Evolutionary conservation across 2,329 filamentous ascomycete genomes (phyloP), one percentile per base, ranked within the genome.

Genomic region (Tympanopsis confertula): DNA sequence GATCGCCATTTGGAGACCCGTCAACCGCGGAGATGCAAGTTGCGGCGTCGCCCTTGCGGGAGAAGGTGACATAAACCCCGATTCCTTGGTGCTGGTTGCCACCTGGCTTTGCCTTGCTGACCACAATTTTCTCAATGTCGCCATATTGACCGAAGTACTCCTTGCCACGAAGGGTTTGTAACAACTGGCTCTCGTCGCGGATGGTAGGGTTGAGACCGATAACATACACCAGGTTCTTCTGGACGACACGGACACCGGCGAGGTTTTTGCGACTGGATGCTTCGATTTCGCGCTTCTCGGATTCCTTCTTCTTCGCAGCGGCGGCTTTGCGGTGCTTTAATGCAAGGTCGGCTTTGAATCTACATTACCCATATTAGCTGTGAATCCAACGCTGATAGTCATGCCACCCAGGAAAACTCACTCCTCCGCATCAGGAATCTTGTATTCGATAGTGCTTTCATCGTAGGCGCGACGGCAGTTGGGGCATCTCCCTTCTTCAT

Each of bases 91-190:
- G 84, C 44, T 89, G 71, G 20, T 74, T 74, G 51, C 80, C 74
- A 20, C 75, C 71, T 42, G 71, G 86, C 58, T 94, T 94, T 29
- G 87, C 78, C 58, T 94, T 95, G 68, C 88, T 96, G 47, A 98
- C 94, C 39, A 94, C 94, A 40, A 98, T 96, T 60, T 98, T 98
- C 54, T 94, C 83, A 48, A 98, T 98, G 54, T 89, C 91, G 49
- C 91, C 91, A 55, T 98, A 98, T 58, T 98, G 91, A 4, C 91
- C 91, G 51, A 98, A 98, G 56, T 95, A 98, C 52, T 95, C 84
- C 36, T 79, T 78, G 44, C 88, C 88, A 40, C 93, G 80, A 35
- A 98, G 66, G 0, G 88, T 95, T 58, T 89, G 86, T 35, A 96
- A 71, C 3, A 98, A 69, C 49, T 89, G 86, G 55, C 15, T 33